Conservation (phyloP, 2,329 filamentous ascomycete species). For the Penicillium fuscoglaucum region DNA sequence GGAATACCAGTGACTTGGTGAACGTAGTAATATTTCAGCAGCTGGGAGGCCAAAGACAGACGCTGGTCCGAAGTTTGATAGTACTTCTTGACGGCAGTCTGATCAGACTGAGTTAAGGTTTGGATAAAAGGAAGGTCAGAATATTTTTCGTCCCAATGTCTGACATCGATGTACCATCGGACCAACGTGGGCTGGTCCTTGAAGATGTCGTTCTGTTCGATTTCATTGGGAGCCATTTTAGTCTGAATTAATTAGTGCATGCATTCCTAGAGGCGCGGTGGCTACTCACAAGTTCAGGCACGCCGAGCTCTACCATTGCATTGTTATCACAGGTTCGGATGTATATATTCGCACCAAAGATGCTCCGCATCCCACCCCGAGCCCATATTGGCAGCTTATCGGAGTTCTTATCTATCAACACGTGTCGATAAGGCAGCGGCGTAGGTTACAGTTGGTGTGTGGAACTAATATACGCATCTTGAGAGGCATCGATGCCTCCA, state of each 20-base stretch:
- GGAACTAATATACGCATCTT: neutral
- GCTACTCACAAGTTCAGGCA: neutral
- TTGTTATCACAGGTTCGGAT: neutral
- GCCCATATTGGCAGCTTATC: neutral
- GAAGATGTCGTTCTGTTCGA: slow-evolving; percentile 11
- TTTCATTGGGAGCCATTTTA: slow-evolving; percentile 19
- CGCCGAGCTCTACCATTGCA: neutral
- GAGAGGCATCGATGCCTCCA: neutral
- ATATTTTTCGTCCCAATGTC: slow-evolving; percentile 32
- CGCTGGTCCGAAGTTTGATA: slow-evolving; percentile 58
- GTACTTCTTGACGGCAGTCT: slow-evolving; percentile 51
- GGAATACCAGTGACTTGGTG: slow-evolving; percentile 55
- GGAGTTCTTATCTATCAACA: neutral
- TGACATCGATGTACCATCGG: slow-evolving; percentile 49
- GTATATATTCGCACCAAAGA: neutral
- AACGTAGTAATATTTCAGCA: slow-evolving; percentile 63
- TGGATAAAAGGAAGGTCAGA: slow-evolving; percentile 41
- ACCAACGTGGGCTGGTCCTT: slow-evolving; percentile 28
- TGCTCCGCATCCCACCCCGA: neutral
- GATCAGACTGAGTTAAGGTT: slow-evolving; percentile 50
- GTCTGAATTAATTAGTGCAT: neutral
- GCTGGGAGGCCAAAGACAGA: slow-evolving; percentile 61
- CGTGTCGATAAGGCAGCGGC: neutral
- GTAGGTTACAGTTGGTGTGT: neutral
- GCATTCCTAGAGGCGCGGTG: neutral